Base-by-base conservation (phyloP, 345 rosid species). In the Hibiscus tridactylites region DNA sequence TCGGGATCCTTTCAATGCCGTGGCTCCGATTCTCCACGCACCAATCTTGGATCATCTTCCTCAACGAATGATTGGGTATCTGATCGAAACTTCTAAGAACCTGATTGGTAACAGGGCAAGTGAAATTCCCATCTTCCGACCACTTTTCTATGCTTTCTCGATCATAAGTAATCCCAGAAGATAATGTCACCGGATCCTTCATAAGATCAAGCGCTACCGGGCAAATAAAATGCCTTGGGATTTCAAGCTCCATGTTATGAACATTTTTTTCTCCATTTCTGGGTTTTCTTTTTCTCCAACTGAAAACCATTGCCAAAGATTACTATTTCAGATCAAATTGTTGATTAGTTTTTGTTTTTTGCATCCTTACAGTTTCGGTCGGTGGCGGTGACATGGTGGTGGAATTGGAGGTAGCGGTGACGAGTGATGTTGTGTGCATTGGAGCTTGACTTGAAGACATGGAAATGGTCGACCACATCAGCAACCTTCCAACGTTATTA, bases 131-230 rank as follows among this genome's bases (percentile, higher is more conserved):
- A 0, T 71, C 85, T 3, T 83, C 76, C 10, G 89, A 89, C 98
- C 98, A 92, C 4, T 47, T 74, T 74, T 92, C 95, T 39, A 92
- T 89, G 88, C 82, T 84, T 24, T 87, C 83, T 11, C 98, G 85
- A 79, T 92, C 98, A 69, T 92, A 92, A 6, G 98, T 88, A 17
- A 90, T 86, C 11, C 98, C 98, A 13, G 96, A 85, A 31, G 89
- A 85, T 61, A 92, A 57, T 19, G 93, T 85, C 31, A 92, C 93
- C 0, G 98, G 95, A 68, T 92, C 98, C 33, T 75, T 80, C 98
- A 90, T 92, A 11, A 92, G 82, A 42, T 89, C 87, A 0, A 92
- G 87, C 9, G 96, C 88, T 39, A 92, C 84, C 0, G 98, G 95
- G 61, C 98, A 92, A 3, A 75, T 49, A 74, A 88, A 92, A 73